Conservation (phyloP, 31 red algal species). For the Odonthalia washingtoniensis region DNA sequence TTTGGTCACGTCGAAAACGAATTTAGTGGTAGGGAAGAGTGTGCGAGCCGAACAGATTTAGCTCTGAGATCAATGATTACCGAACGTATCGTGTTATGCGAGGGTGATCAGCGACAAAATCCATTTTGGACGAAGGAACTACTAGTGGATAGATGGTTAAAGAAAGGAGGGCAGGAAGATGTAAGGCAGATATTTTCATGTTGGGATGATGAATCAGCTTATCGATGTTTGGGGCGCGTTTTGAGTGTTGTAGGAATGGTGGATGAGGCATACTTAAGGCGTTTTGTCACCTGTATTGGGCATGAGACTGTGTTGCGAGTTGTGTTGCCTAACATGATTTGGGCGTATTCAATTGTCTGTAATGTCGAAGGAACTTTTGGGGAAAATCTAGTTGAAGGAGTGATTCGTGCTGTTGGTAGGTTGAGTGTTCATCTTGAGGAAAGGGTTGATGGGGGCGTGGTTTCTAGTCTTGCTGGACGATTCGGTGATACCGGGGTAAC, state of each 20-base stretch:
- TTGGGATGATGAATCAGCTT: background rate
- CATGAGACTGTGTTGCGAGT: background rate
- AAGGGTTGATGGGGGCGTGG: background rate
- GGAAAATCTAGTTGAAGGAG: background rate
- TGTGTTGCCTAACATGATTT: background rate
- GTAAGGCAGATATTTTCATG: background rate
- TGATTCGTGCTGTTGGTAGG: background rate
- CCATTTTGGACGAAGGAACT: too few relatives aligned
- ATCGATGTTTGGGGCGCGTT: constrained; percentile 28
- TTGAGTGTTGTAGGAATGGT: background rate
- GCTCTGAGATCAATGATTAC: background rate
- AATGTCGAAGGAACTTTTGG: background rate
- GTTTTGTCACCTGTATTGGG: constrained; percentile 7
- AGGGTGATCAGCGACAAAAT: background rate
- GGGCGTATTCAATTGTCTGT: background rate
- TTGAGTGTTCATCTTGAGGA: background rate
- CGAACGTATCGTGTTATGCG: background rate
- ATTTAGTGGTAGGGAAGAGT: background rate
- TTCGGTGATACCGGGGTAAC: background rate
- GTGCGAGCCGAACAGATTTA: background rate
- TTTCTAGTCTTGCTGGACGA: background rate
- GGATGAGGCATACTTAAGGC: background rate
- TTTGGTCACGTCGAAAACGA: background rate
- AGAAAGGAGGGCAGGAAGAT: too few relatives aligned
- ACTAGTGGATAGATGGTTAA: too few relatives aligned